phyloP scores from a whole-genome alignment of 73 alveolate species.

The Urostyla sp. region DNA sequence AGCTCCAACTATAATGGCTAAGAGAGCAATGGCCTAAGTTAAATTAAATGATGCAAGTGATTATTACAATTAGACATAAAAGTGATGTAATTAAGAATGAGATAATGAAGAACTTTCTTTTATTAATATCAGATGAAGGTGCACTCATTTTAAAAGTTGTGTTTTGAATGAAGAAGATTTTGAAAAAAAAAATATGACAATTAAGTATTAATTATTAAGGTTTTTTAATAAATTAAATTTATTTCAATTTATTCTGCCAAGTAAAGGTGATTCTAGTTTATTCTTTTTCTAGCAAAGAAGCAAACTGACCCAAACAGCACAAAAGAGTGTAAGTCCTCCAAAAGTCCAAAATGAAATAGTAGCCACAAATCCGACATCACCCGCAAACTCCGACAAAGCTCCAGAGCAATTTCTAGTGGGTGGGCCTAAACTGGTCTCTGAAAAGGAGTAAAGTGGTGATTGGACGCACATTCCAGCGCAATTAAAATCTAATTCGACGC shows the following conservation, averaged over 20 bases:
- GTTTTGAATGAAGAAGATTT: no score
- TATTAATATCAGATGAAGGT: no score
- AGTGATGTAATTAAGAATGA: no score
- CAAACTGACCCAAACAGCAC: neutral
- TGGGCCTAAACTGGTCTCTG: neutral
- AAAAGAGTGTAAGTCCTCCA: neutral
- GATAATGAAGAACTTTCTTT: no score
- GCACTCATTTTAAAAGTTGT: no score
- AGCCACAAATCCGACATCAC: neutral
- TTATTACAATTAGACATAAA: no score
- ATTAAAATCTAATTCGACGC: constrained; percentile 25
- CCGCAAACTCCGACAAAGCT: constrained; percentile 7
- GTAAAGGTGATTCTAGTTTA: constrained; percentile 27
- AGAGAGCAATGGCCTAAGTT: no score
- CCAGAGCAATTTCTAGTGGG: constrained; percentile 21
- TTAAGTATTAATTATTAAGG: neutral
- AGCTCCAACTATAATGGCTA: no score
- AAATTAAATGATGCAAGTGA: no score
- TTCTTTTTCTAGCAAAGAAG: neutral
- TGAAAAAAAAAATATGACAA: no score
- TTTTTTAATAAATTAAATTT: neutral
- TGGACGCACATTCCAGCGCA: constrained; percentile 12
- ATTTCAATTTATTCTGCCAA: constrained; percentile 20
- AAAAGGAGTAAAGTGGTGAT: constrained; percentile 10
- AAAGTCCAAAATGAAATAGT: neutral